Evolutionary conservation across 148 eudicot species (phyloP).

Genomic region (Diospyros kaki): DNA sequence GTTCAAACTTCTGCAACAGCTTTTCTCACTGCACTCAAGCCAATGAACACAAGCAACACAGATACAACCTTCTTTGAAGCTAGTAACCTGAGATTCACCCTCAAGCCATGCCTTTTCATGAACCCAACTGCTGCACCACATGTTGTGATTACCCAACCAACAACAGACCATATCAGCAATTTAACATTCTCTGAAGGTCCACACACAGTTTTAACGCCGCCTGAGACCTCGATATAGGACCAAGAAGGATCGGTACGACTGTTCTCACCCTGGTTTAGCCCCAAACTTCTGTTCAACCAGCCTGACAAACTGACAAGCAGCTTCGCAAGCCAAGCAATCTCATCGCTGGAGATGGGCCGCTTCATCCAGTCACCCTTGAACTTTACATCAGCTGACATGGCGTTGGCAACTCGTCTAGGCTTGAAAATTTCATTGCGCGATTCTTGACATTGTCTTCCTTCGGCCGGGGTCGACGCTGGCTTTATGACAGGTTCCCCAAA

Average conservation of each 20-base stretch:
- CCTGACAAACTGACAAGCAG: slow-evolving; percentile 55
- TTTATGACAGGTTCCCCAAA: slow-evolving; percentile 52
- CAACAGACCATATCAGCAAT: slow-evolving; percentile 33
- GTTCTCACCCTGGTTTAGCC: slow-evolving; percentile 44
- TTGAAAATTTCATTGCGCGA: slow-evolving; percentile 65
- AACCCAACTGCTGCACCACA: slow-evolving; percentile 29
- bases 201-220: slow-evolving; percentile 33
- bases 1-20: slow-evolving; percentile 25
- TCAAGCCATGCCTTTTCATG: slow-evolving; percentile 68
- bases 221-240: slow-evolving; percentile 55
- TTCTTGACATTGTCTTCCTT: slow-evolving; percentile 31
- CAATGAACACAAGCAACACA: slow-evolving; percentile 34
- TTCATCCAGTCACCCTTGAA: slow-evolving; percentile 94
- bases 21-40: slow-evolving; percentile 43
- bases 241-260: slow-evolving; percentile 24
- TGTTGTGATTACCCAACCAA: slow-evolving; percentile 34
- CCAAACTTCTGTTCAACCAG: slow-evolving; percentile 61
- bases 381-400: slow-evolving; percentile 34
- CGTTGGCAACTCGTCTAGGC: slow-evolving; percentile 56
- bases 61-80: slow-evolving; percentile 78
- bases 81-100: slow-evolving; percentile 75
- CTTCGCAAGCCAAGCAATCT: slow-evolving; percentile 89
- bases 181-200: slow-evolving; percentile 42
- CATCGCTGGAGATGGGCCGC: slow-evolving; percentile 80
- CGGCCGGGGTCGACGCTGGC: slow-evolving; percentile 27